These are phyloP conservation scores for Chytriomyces confervae DNA, from an alignment of 192 early-diverging fungal species.

Conservation along the genomic window DNA sequence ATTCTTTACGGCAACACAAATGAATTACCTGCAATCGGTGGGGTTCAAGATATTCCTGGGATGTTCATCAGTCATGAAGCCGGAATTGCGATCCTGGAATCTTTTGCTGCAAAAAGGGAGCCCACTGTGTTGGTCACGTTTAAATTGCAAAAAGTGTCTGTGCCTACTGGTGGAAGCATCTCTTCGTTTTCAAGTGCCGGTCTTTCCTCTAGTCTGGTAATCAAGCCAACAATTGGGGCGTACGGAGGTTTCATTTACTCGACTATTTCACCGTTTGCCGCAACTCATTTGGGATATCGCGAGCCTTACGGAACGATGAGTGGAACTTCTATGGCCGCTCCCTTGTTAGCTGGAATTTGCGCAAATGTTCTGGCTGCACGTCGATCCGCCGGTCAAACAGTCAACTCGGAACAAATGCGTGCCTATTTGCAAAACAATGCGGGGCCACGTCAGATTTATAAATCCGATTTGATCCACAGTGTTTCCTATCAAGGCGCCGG, in stretches of 20 bases:
- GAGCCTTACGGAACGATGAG: conserved; percentile 33
- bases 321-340: conserved; percentile 71
- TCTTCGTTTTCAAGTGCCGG: background rate
- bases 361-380: conserved; percentile 46
- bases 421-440: conserved; percentile 26
- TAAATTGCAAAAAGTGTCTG: background rate
- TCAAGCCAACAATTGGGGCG: background rate
- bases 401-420: conserved; percentile 4
- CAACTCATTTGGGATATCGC: background rate
- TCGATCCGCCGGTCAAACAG: background rate
- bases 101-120: background rate
- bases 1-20: conserved; percentile 24
- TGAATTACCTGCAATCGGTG: conserved; percentile 7
- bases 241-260: background rate
- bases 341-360: conserved; percentile 58
- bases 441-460: background rate
- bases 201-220: background rate
- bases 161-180: background rate
- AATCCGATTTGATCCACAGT: conserved; percentile 8
- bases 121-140: background rate
- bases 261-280: conserved; percentile 6
- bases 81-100: conserved; percentile 12
- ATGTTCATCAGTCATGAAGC: conserved; percentile 4
- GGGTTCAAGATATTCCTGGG: background rate
- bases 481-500: conserved; percentile 58